A percentile compares a stretch with the other conserved stretches of the same genome.
Conservation (phyloP, 2,329 filamentous ascomycete species). For the Pseudogymnoascus sp. region DNA sequence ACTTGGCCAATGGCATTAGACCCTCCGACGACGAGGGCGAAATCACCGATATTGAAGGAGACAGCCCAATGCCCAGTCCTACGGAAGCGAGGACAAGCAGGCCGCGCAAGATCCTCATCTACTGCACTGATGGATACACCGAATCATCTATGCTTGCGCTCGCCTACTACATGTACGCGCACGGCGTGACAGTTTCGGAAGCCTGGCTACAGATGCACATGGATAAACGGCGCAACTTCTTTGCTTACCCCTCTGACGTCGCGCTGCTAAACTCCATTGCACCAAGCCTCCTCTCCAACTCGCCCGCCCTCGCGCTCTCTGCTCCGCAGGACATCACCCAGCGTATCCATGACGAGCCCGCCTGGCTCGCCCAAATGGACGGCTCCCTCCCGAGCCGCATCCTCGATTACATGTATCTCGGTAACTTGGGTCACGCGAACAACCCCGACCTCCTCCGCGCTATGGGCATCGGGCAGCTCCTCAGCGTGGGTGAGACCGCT, state of each 20-base stretch:
- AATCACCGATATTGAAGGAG: constrained; percentile 41
- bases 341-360: constrained; percentile 54
- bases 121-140: constrained; percentile 93
- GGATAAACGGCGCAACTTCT: constrained; percentile 81
- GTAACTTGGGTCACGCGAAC: constrained; percentile 88
- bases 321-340: constrained; percentile 46
- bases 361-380: constrained; percentile 77
- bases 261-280: constrained; percentile 71
- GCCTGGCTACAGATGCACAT: constrained; percentile 85
- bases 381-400: constrained; percentile 87
- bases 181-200: constrained; percentile 69
- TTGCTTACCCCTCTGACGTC: constrained; percentile 89
- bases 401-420: constrained; percentile 90
- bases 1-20: constrained; percentile 62
- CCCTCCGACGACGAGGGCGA: constrained; percentile 14
- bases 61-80: constrained; percentile 43
- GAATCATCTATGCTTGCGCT: constrained; percentile 84
- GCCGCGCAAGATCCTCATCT: constrained; percentile 67
- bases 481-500: constrained; percentile 86
- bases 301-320: constrained; percentile 47
- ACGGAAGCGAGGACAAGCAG: constrained; percentile 24
- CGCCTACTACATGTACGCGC: constrained; percentile 89
- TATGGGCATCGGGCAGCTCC: constrained; percentile 76
- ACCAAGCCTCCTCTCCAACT: constrained; percentile 64
- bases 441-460: constrained; percentile 75